Evolutionary conservation across 2,329 filamentous ascomycete genomes (phyloP).

Genomic region (Venturiaceae sp.): DNA sequence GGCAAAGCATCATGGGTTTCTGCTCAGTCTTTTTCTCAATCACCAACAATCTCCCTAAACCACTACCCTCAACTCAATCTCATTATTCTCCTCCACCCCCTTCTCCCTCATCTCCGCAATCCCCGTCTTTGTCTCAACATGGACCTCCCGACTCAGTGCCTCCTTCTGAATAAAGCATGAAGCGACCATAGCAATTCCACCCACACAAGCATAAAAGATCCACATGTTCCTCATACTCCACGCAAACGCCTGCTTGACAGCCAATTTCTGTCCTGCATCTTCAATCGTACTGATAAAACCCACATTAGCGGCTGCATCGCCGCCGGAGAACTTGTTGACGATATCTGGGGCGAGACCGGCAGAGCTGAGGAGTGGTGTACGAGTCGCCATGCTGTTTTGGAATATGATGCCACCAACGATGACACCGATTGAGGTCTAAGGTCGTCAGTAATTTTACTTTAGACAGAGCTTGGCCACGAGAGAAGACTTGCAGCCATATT

Average conservation of each 20-base stretch:
- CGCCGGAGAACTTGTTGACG: slow-evolving; percentile 46
- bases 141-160: slow-evolving; percentile 29
- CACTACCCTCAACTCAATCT: neutral
- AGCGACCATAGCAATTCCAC: slow-evolving; percentile 27
- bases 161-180: slow-evolving; percentile 32
- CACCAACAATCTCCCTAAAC: neutral
- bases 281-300: slow-evolving; percentile 45
- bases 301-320: slow-evolving; percentile 51
- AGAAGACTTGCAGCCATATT: slow-evolving; percentile 42
- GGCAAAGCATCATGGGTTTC: no score
- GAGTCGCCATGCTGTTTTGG: slow-evolving; percentile 60
- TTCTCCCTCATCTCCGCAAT: slow-evolving; percentile 17
- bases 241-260: slow-evolving; percentile 33
- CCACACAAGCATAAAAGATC: slow-evolving; percentile 37
- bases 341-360: slow-evolving; percentile 41
- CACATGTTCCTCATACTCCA: slow-evolving; percentile 36
- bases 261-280: slow-evolving; percentile 29
- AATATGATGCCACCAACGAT: slow-evolving; percentile 72
- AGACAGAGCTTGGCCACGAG: neutral
- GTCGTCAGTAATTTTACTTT: neutral
- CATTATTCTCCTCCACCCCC: neutral
- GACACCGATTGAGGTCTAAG: slow-evolving; percentile 50
- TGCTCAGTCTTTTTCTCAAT: no score
- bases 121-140: slow-evolving; percentile 40
- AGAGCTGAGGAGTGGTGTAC: slow-evolving; percentile 37